Conservation (phyloP, 2,329 filamentous ascomycete species). For the Aspergillus unguis region DNA sequence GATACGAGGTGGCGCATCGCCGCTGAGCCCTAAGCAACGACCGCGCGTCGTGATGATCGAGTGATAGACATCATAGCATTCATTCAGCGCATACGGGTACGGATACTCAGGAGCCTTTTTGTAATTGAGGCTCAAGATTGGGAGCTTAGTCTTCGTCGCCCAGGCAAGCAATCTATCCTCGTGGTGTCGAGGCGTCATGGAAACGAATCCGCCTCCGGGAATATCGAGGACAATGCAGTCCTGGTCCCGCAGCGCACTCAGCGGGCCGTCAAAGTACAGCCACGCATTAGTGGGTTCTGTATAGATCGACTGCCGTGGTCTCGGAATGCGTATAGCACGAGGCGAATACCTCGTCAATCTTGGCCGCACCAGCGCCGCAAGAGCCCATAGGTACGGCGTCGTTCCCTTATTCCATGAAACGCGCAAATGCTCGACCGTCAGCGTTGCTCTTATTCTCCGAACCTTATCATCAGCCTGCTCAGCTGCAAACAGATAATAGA, state of each 20-base stretch:
- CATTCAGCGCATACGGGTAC: slow-evolving; percentile 80
- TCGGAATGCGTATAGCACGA: slow-evolving; percentile 75
- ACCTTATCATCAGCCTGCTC: slow-evolving; percentile 97
- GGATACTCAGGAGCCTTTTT: slow-evolving; percentile 80
- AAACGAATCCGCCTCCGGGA: slow-evolving; percentile 91
- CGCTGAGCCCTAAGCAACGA: slow-evolving; percentile 71
- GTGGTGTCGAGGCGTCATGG: slow-evolving; percentile 91
- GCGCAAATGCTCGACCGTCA: slow-evolving; percentile 87
- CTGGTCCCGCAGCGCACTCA: slow-evolving; percentile 72
- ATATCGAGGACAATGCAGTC: slow-evolving; percentile 81
- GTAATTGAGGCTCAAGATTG: slow-evolving; percentile 88
- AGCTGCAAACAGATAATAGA: slow-evolving; percentile 88
- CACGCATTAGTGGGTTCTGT: slow-evolving; percentile 78
- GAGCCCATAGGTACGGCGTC: slow-evolving; percentile 74
- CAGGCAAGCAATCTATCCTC: slow-evolving; percentile 93
- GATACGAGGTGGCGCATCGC: slow-evolving; percentile 62
- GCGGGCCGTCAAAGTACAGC: slow-evolving; percentile 90
- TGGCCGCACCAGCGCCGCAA: slow-evolving; percentile 71
- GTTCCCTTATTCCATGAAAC: slow-evolving; percentile 95
- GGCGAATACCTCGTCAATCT: slow-evolving; percentile 77
- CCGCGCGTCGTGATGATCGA: slow-evolving; percentile 69
- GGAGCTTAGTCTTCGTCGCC: slow-evolving; percentile 84
- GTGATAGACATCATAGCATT: slow-evolving; percentile 82
- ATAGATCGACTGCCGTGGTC: slow-evolving; percentile 77
- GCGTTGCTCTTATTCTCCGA: slow-evolving; percentile 75